Conservation (phyloP, 768 basidiomycete species). For the Mycena amicta region DNA sequence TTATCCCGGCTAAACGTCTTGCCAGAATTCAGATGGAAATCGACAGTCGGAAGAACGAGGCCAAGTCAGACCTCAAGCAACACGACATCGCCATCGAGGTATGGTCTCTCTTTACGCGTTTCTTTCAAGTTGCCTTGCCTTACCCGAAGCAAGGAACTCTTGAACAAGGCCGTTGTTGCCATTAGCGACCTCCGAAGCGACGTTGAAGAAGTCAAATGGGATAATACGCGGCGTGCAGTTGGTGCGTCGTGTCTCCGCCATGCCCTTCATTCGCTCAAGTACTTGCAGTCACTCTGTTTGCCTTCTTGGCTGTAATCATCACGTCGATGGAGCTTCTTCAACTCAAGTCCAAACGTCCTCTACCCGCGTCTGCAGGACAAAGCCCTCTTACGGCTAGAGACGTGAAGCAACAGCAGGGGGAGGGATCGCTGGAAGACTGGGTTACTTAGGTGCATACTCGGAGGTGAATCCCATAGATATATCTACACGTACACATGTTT, state of each 20-base stretch:
- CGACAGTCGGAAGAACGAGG: slow-evolving; percentile 91
- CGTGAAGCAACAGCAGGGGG: slow-evolving; percentile 28
- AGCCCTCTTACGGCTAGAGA: too few species aligned
- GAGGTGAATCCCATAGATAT: background rate
- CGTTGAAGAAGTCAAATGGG: slow-evolving; percentile 87
- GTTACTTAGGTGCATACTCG: slow-evolving; percentile 10
- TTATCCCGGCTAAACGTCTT: slow-evolving; percentile 6
- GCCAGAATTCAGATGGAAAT: slow-evolving; percentile 95
- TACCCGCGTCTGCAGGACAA: too few species aligned
- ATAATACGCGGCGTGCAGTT: slow-evolving; percentile 83
- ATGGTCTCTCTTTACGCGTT: slow-evolving; percentile 19
- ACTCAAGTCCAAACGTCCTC: slow-evolving; percentile 44
- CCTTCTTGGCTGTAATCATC: slow-evolving; percentile 71
- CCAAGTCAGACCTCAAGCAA: slow-evolving; percentile 78
- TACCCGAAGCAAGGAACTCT: slow-evolving; percentile 54
- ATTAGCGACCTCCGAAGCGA: slow-evolving; percentile 79
- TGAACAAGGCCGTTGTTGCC: slow-evolving; percentile 73
- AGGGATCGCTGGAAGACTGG: slow-evolving; percentile 19
- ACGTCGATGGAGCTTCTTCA: slow-evolving; percentile 70
- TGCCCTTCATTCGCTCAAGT: slow-evolving; percentile 5
- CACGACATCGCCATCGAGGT: slow-evolving; percentile 88
- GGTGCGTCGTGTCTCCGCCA: slow-evolving; percentile 29
- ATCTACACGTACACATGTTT: slow-evolving; percentile 37
- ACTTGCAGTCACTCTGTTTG: slow-evolving; percentile 57
- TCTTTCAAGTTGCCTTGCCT: background rate